These are phyloP conservation scores for Clonostachys byssicola DNA, from an alignment of 2,329 filamentous ascomycete species.

Conservation along the genomic window DNA sequence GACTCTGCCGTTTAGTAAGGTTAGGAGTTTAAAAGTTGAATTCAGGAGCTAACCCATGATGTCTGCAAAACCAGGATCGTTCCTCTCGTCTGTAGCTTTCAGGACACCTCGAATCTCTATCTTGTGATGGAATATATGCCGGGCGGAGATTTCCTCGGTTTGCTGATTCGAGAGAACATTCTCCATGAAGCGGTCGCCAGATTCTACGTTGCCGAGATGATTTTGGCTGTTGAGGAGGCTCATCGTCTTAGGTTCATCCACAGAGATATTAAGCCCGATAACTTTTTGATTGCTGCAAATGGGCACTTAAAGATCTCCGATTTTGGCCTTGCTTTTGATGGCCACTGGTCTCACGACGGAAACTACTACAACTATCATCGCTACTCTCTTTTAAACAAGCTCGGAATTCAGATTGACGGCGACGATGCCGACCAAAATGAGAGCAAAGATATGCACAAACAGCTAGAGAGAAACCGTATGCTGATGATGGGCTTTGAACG, in stretches of 20 bases:
- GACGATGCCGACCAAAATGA: slow-evolving; percentile 67
- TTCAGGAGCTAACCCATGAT: not conserved
- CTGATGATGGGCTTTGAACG: slow-evolving; percentile 22
- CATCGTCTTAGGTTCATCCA: slow-evolving; percentile 89
- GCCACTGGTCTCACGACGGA: slow-evolving; percentile 90
- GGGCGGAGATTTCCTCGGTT: slow-evolving; percentile 86
- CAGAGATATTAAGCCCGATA: slow-evolving; percentile 94
- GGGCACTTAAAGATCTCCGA: slow-evolving; percentile 95
- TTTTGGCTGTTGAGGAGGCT: slow-evolving; percentile 88
- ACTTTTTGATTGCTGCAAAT: slow-evolving; percentile 84
- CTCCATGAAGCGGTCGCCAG: slow-evolving; percentile 74
- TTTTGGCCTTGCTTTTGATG: slow-evolving; percentile 92
- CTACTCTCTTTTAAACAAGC: slow-evolving; percentile 70
- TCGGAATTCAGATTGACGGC: slow-evolving; percentile 70
- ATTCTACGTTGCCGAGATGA: slow-evolving; percentile 95
- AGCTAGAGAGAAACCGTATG: slow-evolving; percentile 22
- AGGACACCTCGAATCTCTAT: slow-evolving; percentile 80
- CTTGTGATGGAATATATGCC: slow-evolving; percentile 99
- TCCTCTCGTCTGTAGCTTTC: slow-evolving; percentile 81
- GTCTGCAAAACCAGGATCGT: slow-evolving; percentile 59
- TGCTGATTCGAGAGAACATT: slow-evolving; percentile 81
- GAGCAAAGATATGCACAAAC: slow-evolving; percentile 25
- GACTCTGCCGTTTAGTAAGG: not conserved
- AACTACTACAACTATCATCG: slow-evolving; percentile 81
- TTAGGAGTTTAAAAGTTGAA: not conserved